Percentiles rank a stretch among this genome's conserved stretches.
These are phyloP conservation scores for Nemania serpens DNA, from an alignment of 2,329 filamentous ascomycete species.

Conservation along the genomic window DNA sequence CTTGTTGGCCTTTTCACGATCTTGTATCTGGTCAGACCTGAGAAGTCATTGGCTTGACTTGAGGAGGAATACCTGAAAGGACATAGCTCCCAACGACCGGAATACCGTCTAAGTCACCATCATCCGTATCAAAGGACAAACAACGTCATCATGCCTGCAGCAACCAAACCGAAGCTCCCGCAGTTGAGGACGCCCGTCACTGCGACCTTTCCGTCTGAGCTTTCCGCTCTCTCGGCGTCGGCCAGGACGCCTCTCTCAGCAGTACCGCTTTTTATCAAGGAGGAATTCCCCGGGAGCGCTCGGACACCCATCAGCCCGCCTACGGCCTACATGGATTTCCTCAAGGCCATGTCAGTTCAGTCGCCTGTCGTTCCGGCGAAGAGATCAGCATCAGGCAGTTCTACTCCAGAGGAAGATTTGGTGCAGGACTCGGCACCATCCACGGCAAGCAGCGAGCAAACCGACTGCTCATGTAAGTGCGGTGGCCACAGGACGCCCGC, in stretches of 20 bases:
- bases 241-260: slow-evolving; percentile 72
- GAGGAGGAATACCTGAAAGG: slow-evolving; percentile 32
- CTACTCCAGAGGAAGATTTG: slow-evolving; percentile 54
- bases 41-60: slow-evolving; percentile 54
- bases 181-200: slow-evolving; percentile 67
- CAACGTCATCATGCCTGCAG: slow-evolving; percentile 51
- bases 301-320: slow-evolving; percentile 92
- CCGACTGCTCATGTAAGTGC: slow-evolving; percentile 52
- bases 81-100: slow-evolving; percentile 23
- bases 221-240: slow-evolving; percentile 65
- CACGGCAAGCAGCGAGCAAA: slow-evolving; percentile 60
- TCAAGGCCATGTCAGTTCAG: slow-evolving; percentile 79
- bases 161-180: slow-evolving; percentile 62
- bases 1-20: slow-evolving; percentile 40
- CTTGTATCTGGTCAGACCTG: slow-evolving; percentile 34
- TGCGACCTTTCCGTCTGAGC: slow-evolving; percentile 65
- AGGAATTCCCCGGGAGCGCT: slow-evolving; percentile 60
- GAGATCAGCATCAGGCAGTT: slow-evolving; percentile 57
- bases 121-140: slow-evolving; percentile 19
- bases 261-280: slow-evolving; percentile 67
- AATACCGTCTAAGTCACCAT: slow-evolving; percentile 13
- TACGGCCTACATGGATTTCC: slow-evolving; percentile 87
- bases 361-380: slow-evolving; percentile 66
- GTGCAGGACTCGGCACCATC: slow-evolving; percentile 54
- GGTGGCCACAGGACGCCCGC: slow-evolving; percentile 57